A percentile compares a stretch with the other conserved stretches of the same genome.
Evolutionary conservation across 495 filamentous ascomycete genomes (phyloP).

Genomic region (Talaromyces borbonicus): DNA sequence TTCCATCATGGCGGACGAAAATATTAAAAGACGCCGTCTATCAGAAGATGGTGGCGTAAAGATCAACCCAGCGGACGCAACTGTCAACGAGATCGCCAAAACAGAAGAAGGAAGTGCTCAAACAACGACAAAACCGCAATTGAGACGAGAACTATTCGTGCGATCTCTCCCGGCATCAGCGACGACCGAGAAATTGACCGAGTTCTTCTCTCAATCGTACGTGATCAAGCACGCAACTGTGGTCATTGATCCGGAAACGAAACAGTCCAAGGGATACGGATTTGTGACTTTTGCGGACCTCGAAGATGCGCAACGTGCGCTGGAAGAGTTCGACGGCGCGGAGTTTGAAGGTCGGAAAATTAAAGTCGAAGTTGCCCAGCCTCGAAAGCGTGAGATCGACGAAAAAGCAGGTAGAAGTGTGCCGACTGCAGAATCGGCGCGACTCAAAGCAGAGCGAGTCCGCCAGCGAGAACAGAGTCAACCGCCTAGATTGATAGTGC

Average conservation of each 20-base stretch:
- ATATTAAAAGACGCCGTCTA: conserved; percentile 23
- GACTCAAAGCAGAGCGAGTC: conserved; percentile 48
- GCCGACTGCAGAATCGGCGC: conserved; percentile 34
- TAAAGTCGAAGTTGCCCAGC: conserved; percentile 77
- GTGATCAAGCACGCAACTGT: conserved; percentile 90
- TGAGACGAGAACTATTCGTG: conserved; percentile 73
- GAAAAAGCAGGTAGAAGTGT: conserved; percentile 39
- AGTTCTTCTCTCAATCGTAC: conserved; percentile 86
- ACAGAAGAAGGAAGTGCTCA: conserved; percentile 8
- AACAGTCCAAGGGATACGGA: conserved; percentile 81
- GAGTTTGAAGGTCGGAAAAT: conserved; percentile 70
- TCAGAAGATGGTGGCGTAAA: conserved; percentile 16
- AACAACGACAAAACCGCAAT: conserved; percentile 22
- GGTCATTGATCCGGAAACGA: conserved; percentile 70
- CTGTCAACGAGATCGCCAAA: conserved; percentile 11
- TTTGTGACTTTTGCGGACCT: conserved; percentile 95
- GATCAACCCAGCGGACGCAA: neutral
- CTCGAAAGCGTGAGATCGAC: conserved; percentile 60
- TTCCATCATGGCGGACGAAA: conserved; percentile 23
- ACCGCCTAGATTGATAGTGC: conserved; percentile 80
- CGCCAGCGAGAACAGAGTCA: conserved; percentile 46
- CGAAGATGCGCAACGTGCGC: conserved; percentile 75
- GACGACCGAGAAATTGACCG: conserved; percentile 74
- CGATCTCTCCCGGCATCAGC: conserved; percentile 67
- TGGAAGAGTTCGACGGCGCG: conserved; percentile 65